phyloP scores from a whole-genome alignment of 805 yeast genomes.

The Clavispora asparagi region DNA sequence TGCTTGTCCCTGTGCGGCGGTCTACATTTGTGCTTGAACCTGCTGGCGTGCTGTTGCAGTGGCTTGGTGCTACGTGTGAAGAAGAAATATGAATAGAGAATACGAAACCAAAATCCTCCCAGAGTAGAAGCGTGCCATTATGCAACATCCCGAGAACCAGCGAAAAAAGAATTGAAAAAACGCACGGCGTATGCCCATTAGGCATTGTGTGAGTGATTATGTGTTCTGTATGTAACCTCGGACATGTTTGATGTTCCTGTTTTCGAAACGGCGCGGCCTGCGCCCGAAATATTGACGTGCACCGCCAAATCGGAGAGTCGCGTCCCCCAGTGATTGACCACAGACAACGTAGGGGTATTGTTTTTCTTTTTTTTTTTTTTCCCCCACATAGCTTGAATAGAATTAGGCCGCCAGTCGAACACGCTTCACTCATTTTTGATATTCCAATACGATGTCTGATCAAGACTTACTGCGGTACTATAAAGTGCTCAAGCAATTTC shows the following conservation, averaged over 20 bases:
- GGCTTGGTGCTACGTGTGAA: too few species aligned
- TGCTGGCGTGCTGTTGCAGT: too few species aligned
- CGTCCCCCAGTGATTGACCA: not conserved
- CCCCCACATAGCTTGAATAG: not conserved
- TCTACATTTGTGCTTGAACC: too few species aligned
- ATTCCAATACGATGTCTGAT: constrained; percentile 10
- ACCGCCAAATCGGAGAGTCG: constrained; percentile 1
- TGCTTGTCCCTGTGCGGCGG: too few species aligned
- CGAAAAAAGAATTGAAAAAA: too few species aligned
- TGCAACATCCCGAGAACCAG: too few species aligned
- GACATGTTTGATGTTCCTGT: not conserved
- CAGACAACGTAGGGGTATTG: not conserved
- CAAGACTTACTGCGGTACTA: constrained; percentile 41
- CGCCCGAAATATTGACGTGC: not conserved
- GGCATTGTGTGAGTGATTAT: too few species aligned
- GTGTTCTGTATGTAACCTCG: not conserved
- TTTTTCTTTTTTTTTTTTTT: not conserved
- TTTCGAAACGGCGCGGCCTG: not conserved
- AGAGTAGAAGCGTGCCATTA: too few species aligned
- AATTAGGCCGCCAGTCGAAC: too few species aligned
- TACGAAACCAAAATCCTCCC: not conserved
- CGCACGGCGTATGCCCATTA: too few species aligned
- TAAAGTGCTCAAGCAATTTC: constrained; percentile 45
- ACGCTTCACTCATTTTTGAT: not conserved
- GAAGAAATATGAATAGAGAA: too few species aligned